phyloP scores from a whole-genome alignment of 345 rosid genomes.

The Pistacia integerrima region DNA sequence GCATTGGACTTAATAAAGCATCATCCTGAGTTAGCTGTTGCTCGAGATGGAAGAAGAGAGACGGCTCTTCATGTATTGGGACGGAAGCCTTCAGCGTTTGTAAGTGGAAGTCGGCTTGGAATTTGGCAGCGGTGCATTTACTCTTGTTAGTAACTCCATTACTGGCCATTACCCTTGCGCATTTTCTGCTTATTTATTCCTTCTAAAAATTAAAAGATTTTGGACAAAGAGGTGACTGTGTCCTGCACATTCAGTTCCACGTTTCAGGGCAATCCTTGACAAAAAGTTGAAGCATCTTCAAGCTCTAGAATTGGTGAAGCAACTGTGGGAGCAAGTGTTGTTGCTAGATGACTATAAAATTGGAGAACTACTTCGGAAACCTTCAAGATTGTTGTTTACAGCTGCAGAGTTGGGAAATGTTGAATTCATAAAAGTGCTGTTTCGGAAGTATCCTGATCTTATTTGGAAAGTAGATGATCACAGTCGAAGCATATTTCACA shows the following conservation, averaged over 20 bases:
- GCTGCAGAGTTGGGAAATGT: slow-evolving; percentile 42
- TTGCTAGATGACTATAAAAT: slow-evolving; percentile 31
- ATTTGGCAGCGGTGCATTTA: slow-evolving; percentile 20
- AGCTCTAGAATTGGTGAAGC: slow-evolving; percentile 38
- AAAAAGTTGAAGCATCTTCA: slow-evolving; percentile 28
- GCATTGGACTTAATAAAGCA: too few species aligned
- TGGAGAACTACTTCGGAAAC: slow-evolving; percentile 23
- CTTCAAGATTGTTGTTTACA: slow-evolving; percentile 28
- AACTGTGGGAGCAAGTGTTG: slow-evolving; percentile 32
- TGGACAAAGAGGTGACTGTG: too few species aligned
- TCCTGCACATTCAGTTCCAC: slow-evolving; percentile 38
- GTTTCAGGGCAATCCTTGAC: slow-evolving; percentile 16
- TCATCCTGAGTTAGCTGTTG: too few species aligned
- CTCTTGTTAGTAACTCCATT: slow-evolving; percentile 25
- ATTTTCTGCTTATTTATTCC: too few species aligned
- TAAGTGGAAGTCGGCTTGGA: slow-evolving; percentile 4
- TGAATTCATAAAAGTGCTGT: slow-evolving; percentile 32
- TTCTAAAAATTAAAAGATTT: too few species aligned
- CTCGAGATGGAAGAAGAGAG: slow-evolving; percentile 1
- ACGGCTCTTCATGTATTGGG: slow-evolving; percentile 18
- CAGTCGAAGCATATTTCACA: slow-evolving; percentile 29
- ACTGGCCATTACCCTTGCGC: not conserved
- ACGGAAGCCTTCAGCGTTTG: slow-evolving; percentile 12
- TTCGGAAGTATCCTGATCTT: slow-evolving; percentile 28
- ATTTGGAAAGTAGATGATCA: slow-evolving; percentile 33